These are phyloP conservation scores for Phaeosphaeriaceae sp. DNA, from an alignment of 2,329 filamentous ascomycete genomes.

Conservation along the genomic window DNA sequence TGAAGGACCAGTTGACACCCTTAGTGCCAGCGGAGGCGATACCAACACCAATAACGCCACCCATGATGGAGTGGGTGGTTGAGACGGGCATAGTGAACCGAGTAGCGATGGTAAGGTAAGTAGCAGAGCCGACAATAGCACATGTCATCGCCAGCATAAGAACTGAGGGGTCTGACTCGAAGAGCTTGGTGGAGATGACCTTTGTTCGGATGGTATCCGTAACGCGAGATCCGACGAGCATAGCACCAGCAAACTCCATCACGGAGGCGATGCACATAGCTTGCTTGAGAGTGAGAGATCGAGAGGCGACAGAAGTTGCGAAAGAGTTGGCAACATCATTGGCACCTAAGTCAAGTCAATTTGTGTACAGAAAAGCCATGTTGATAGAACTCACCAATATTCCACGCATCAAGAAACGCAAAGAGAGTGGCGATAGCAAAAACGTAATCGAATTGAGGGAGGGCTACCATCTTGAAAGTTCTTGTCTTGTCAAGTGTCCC, in stretches of 20 bases:
- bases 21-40: conserved; percentile 59
- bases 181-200: conserved; percentile 55
- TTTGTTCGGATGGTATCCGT: conserved; percentile 57
- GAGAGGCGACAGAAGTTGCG: conserved; percentile 56
- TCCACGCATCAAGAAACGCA: conserved; percentile 71
- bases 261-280: conserved; percentile 54
- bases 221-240: conserved; percentile 49
- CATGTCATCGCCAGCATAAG: conserved; percentile 63
- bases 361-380: neutral
- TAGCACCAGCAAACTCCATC: conserved; percentile 55
- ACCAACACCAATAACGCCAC: conserved; percentile 54
- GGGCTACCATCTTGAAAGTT: conserved; percentile 36
- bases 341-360: conserved; percentile 45
- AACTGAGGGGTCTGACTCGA: conserved; percentile 53
- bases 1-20: conserved; percentile 63
- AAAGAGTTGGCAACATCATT: conserved; percentile 60
- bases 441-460: conserved; percentile 66
- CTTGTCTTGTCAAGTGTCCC: conserved; percentile 10
- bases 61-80: conserved; percentile 58
- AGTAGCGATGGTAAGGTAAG: conserved; percentile 62
- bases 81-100: conserved; percentile 60
- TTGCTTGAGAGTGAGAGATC: conserved; percentile 56
- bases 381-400: conserved; percentile 57
- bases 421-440: conserved; percentile 70
- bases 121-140: conserved; percentile 57